Base-by-base conservation (phyloP, 208 protist species). In the Crithidia sp. region DNA sequence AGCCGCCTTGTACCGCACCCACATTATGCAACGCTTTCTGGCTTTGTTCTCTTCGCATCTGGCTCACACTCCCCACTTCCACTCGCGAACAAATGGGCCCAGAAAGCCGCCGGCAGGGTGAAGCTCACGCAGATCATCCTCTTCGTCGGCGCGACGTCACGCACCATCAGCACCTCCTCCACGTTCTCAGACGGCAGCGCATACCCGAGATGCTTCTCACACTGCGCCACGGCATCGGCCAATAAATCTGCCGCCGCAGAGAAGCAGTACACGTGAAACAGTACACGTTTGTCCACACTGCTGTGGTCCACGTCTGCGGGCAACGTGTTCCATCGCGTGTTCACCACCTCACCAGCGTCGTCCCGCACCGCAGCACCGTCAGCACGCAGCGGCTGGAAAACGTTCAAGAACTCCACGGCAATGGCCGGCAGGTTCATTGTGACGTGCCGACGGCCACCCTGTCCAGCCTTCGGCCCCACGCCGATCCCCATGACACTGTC, bases 381-480 rank as follows among this genome's bases (percentile, higher is more conserved):
- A 2, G 43, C 58, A 16, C 37, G 40, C 4, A 64, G 54, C 7
- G 83, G 83, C 66, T 75, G 17, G 72, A 98, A 97, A 0, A 95
- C 90, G 77, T 97, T 97, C 2, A 99, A 83, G 80, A 99, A 99
- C 79, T 98, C 88, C 5, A 99, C 90, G 0, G 98, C 95, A n/a
- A 92, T 90, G 10, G 97, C 97, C 2, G 98, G 98, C 8, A 99
- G 84, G 74, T 99, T 99, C 98, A 99, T 99, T 4, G 94, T 85
- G 43, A 99, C 91, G 62, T 99, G 96, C 13, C 86, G 88, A 41
- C 94, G 92, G 2, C 86, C 71, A 5, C 45, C 56, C 16, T 14
- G 54, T 13, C 14, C 6, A 49, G 40, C 28, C 2, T 55, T 40
- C 16, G 9, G 9, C 4, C 41, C 28, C 14, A 47, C 28, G 12